phyloP scores from a whole-genome alignment of 2,329 filamentous ascomycete genomes.

The Stemphylium lycopersici region DNA sequence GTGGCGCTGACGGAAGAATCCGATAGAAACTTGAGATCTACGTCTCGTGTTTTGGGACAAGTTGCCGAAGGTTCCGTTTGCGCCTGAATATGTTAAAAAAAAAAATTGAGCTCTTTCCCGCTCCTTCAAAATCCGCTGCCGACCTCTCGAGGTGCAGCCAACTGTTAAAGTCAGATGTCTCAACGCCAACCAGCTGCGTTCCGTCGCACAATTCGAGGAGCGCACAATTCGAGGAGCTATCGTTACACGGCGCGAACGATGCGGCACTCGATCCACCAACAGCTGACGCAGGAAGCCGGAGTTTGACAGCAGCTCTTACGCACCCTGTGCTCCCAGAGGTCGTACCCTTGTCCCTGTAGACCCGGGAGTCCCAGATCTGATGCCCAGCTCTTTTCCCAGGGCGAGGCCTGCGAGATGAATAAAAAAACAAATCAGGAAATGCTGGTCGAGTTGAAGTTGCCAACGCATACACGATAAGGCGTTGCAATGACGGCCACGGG shows the following conservation, averaged over 20 bases:
- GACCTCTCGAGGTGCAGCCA: not conserved
- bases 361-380: not conserved
- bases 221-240: not conserved
- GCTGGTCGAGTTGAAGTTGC: not conserved
- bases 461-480: not conserved
- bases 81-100: not conserved
- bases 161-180: not conserved
- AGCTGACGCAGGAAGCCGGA: constrained; percentile 7
- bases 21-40: not conserved
- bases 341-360: not conserved
- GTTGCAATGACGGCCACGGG: not conserved
- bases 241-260: constrained; percentile 12
- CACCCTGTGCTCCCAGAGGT: not conserved
- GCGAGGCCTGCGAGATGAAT: not conserved
- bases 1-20: not conserved
- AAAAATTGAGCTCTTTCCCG: not conserved
- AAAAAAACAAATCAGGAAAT: not conserved
- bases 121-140: not conserved
- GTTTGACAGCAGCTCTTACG: constrained; percentile 1
- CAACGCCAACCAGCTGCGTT: not conserved
- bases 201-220: not conserved
- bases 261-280: constrained; percentile 9
- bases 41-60: not conserved
- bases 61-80: not conserved
- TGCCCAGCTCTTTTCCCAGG: constrained; percentile 1